Base-by-base conservation (phyloP, 768 basidiomycete genomes). In the Boletus rufocinnamomeus region DNA sequence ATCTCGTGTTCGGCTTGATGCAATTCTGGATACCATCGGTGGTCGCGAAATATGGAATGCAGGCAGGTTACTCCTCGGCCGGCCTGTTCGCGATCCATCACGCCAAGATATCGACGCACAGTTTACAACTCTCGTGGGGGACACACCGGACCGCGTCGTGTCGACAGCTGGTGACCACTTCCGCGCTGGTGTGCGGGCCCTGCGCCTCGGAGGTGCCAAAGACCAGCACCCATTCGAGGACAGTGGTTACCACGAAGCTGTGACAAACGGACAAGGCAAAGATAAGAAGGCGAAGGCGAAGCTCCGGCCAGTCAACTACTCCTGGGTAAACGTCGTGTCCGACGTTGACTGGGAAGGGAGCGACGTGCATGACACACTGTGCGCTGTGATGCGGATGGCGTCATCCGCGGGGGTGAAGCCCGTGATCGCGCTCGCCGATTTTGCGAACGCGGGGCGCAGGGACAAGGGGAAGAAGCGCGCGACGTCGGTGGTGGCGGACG, bases 331-430 rank as follows among this genome's bases (percentile, higher is more conserved):
- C 67, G 76, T 85, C 40, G 84, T 84, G 37, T 88, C 89, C 59
- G 92, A 93, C 68, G 84, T 93, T 32, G 92, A 93, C 70, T 87
- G 85, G 80, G 89, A 93, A 65, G 92, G 92, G 28, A 81, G 84
- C 56, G 87, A 91, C 69, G 81, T 93, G 53, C 77, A 84, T 17
- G 80, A 84, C 52, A 76, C 80, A 35, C 67, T 84, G 3, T 75
- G 68, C 21, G 75, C 75, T 8, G 72, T 82, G 44, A 59, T 76
- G 48, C 68, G 66, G 27, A 67, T 80, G 67, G 77, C 77, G 3
- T 69, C 71, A 51, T 66, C 73, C 47, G 72, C 73, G 5, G 64
- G 67, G 1, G 52, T 78, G 34, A 64, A 68, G 41, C 78, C 75
- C 4, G 54, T 52, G 11, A 45, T 74, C 5, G 65, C 45, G 0